phyloP scores from a whole-genome alignment of 306 rosid genomes.

The Acacia crassicarpa region DNA sequence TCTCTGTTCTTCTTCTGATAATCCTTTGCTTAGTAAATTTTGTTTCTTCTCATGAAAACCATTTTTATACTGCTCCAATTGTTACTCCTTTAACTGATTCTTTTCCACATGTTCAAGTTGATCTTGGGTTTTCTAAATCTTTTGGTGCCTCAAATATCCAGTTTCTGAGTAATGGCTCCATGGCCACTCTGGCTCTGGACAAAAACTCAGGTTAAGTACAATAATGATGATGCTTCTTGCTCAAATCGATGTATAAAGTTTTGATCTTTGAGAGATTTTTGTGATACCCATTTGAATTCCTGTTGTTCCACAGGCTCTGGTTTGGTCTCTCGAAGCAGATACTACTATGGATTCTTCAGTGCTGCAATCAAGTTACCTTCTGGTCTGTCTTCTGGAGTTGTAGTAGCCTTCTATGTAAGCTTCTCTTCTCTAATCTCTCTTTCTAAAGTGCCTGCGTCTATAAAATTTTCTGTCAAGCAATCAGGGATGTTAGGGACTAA shows the following conservation, averaged over 20 bases:
- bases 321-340: slow-evolving; percentile 56
- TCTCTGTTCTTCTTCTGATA: slow-evolving; percentile 36
- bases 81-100: slow-evolving; percentile 69
- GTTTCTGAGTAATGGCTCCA: slow-evolving; percentile 71
- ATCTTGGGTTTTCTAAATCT: slow-evolving; percentile 46
- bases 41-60: slow-evolving; percentile 54
- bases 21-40: slow-evolving; percentile 36
- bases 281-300: background rate
- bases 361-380: slow-evolving; percentile 94
- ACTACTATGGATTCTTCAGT: slow-evolving; percentile 87
- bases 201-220: slow-evolving; percentile 68
- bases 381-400: slow-evolving; percentile 89
- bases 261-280: background rate
- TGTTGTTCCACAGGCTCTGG: slow-evolving; percentile 63
- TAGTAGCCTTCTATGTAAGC: slow-evolving; percentile 92
- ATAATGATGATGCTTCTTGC: background rate
- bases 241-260: background rate
- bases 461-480: background rate
- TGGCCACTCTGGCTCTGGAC: slow-evolving; percentile 76
- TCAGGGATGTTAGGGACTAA: background rate
- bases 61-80: slow-evolving; percentile 57
- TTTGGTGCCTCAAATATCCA: slow-evolving; percentile 67
- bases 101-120: slow-evolving; percentile 60
- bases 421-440: background rate
- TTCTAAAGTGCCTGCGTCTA: background rate